Percentiles rank a stretch among this genome's conserved stretches.
phyloP scores from a whole-genome alignment of 805 yeast genomes.

The Ogataea methanolica region DNA sequence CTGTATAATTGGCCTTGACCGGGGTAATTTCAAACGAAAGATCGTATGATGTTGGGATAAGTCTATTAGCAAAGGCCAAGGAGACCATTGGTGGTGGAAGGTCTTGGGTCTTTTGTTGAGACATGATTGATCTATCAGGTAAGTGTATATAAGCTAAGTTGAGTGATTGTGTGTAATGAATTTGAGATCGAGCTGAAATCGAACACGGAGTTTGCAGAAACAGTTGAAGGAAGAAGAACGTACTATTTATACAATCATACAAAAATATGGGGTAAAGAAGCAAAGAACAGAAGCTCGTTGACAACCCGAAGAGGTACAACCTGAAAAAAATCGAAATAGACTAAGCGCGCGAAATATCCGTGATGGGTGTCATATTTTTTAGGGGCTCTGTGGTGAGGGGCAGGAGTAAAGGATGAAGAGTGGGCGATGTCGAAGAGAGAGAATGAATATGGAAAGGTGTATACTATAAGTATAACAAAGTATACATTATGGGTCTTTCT shows the following conservation, averaged over 20 bases:
- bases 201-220: background rate
- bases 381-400: background rate
- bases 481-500: too few species aligned
- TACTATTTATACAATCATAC: background rate
- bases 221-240: too few species aligned
- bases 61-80: conserved; percentile 31
- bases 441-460: too few species aligned
- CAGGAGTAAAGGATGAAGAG: too few species aligned
- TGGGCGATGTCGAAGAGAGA: too few species aligned
- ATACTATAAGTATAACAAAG: too few species aligned
- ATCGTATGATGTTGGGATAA: conserved; percentile 35
- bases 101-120: conserved; percentile 1
- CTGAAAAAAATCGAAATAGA: conserved; percentile 1
- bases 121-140: background rate
- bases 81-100: conserved; percentile 15
- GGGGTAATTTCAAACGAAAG: conserved; percentile 33
- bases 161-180: background rate
- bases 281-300: background rate
- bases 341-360: conserved; percentile 1
- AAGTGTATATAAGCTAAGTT: too few species aligned
- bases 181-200: background rate
- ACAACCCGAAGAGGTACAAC: background rate
- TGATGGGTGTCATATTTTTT: background rate
- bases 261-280: background rate
- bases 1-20: conserved; percentile 42